Evolutionary conservation across 371 early-diverging fungal species (phyloP), one percentile per base, ranked within the genome.

Genomic region (Mortierella sp.): DNA sequence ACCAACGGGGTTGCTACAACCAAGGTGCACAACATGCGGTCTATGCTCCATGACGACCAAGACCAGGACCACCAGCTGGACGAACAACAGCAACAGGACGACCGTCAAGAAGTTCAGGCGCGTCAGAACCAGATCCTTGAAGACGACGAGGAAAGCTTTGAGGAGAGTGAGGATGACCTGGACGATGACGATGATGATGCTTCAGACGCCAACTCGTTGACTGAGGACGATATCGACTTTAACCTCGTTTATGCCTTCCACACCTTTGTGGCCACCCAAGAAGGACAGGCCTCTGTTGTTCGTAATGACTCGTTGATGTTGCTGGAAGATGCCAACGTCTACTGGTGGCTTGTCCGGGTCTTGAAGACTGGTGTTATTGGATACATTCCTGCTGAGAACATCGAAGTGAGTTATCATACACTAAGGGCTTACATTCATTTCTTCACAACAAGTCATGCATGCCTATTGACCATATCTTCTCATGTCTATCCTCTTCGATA

Each of bases 291-390:
- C 21, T 95, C 95, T 16, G 99, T 98, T 5, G 92, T 95, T 38
- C 95, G 96, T 80, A 96, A 96, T 63, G 98, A 98, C 80, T 92
- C 95, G 24, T 87, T 98, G 79, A 94, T 95, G 77, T 90, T 98
- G 75, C 91, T 98, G 85, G 98, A 98, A 88, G 99, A 99, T 87
- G 92, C 95, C n/a, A 98, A 99, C 87, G 95, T 94, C 58, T 98
- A 98, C 90, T 99, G 99, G 99, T 98, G 99, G 99, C 91, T 98
- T 52, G 97, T 98, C 24, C 95, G 96, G 82, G 95, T 96, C 63
- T 90, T 96, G 45, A 95, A 95, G 80, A 95, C 94, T 63, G 93
- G 93, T 65, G 96, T 96, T 89, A 95, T 98, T 76, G 99, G 99
- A 13, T 99, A 98, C 82, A 97, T 99, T 63, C 99, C 98, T 24